These are phyloP conservation scores for Venturia pyrina DNA, from an alignment of 2,329 filamentous ascomycete genomes.

Conservation along the genomic window DNA sequence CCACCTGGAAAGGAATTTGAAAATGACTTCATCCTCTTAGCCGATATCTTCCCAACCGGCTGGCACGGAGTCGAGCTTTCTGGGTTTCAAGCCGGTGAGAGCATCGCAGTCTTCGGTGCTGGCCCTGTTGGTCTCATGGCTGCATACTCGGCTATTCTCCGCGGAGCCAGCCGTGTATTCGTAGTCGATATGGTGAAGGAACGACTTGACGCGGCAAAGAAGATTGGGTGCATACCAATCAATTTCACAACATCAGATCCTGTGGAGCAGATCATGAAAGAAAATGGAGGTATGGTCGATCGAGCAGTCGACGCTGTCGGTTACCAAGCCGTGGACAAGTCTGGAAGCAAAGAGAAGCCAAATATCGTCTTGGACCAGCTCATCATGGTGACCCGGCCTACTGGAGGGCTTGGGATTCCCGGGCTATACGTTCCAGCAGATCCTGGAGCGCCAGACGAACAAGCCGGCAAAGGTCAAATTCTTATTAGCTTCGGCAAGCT, in stretches of 20 bases:
- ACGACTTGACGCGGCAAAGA: constrained; percentile 47
- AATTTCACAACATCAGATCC: constrained; percentile 51
- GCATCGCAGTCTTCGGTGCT: constrained; percentile 38
- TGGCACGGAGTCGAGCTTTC: constrained; percentile 49
- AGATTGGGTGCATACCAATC: constrained; percentile 52
- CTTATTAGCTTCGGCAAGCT: constrained; percentile 56
- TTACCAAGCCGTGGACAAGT: constrained; percentile 38
- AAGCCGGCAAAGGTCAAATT: constrained; percentile 53
- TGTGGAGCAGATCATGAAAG: constrained; percentile 49
- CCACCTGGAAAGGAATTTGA: constrained; percentile 52
- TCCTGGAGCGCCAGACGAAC: constrained; percentile 52
- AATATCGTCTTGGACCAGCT: constrained; percentile 55
- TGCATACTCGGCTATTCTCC: constrained; percentile 51
- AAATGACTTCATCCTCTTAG: constrained; percentile 46
- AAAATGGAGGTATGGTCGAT: constrained; percentile 52
- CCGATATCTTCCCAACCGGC: constrained; percentile 40
- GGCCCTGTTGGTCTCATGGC: constrained; percentile 65
- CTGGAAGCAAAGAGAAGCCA: constrained; percentile 49
- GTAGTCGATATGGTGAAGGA: constrained; percentile 54
- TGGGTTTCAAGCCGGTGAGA: constrained; percentile 32
- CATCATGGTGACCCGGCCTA: constrained; percentile 52
- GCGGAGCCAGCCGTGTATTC: constrained; percentile 51
- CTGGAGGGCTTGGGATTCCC: constrained; percentile 52
- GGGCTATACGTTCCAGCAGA: constrained; percentile 45
- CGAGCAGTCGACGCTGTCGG: constrained; percentile 45